A percentile compares a stretch with the other conserved stretches of the same genome.
Evolutionary conservation across 768 basidiomycete species (phyloP).

Genomic region (Hygrophorus russula): DNA sequence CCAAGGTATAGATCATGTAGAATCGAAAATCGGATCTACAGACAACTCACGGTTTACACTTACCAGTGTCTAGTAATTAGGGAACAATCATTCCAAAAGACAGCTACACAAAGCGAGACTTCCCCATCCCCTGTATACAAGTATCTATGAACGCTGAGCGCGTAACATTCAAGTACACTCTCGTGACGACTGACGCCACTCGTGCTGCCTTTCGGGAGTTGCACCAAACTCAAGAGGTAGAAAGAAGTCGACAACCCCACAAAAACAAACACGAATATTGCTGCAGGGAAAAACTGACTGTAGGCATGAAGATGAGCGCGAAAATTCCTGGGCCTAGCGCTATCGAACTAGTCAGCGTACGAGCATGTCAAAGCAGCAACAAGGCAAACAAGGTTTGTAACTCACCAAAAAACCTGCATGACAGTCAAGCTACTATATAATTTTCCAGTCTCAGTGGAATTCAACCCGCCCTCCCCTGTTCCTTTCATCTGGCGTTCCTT

Average conservation of each 20-base stretch:
- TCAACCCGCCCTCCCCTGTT: constrained; percentile 21
- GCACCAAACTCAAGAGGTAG: constrained; percentile 34
- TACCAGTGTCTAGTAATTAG: too few species aligned
- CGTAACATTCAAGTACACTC: too few species aligned
- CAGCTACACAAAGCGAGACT: too few species aligned
- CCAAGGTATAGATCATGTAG: too few species aligned
- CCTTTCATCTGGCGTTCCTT: constrained; percentile 10
- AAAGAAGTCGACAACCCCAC: constrained; percentile 29
- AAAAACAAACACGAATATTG: constrained; percentile 53
- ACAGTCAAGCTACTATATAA: constrained; percentile 81
- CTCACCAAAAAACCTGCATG: constrained; percentile 53
- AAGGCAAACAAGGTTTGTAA: neutral
- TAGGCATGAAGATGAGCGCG: constrained; percentile 60
- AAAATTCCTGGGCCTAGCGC: constrained; percentile 66
- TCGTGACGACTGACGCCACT: neutral
- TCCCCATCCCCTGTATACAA: too few species aligned
- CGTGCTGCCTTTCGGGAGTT: constrained; percentile 16
- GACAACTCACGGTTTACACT: too few species aligned
- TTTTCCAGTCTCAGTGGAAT: constrained; percentile 44
- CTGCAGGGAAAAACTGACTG: constrained; percentile 59
- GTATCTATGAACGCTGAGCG: too few species aligned
- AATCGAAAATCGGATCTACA: too few species aligned
- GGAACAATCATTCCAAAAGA: too few species aligned
- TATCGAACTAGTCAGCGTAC: constrained; percentile 33
- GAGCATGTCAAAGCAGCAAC: neutral